phyloP scores from a whole-genome alignment of 805 yeast genomes.

The Candida peoriensis region DNA sequence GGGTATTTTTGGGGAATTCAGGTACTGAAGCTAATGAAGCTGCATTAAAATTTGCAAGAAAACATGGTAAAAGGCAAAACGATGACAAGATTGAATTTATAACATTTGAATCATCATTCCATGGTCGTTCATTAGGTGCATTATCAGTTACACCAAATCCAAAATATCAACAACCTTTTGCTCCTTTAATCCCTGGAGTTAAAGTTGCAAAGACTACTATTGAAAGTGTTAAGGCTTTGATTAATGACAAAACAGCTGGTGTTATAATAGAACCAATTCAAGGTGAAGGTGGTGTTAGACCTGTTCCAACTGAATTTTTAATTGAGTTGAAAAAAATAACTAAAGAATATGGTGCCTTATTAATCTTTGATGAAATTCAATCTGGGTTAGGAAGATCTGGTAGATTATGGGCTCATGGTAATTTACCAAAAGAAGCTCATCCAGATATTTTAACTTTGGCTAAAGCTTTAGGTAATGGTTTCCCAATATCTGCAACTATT shows the following conservation, averaged over 20 bases:
- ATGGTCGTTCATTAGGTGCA: constrained; percentile 94
- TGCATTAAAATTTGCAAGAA: constrained; percentile 75
- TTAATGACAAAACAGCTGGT: constrained; percentile 54
- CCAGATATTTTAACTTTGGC: constrained; percentile 95
- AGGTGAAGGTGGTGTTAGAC: constrained; percentile 94
- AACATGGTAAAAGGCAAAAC: constrained; percentile 57
- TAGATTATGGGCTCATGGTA: constrained; percentile 85
- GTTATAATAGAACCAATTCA: constrained; percentile 96
- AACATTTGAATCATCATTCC: constrained; percentile 87
- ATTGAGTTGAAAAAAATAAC: constrained; percentile 63
- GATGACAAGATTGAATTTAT: constrained; percentile 68
- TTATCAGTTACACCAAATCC: constrained; percentile 88
- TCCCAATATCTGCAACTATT: constrained; percentile 93
- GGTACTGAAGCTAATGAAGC: constrained; percentile 84
- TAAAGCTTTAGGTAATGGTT: constrained; percentile 95
- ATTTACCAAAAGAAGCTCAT: constrained; percentile 72
- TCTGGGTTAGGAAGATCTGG: constrained; percentile 96
- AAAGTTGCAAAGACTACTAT: constrained; percentile 60
- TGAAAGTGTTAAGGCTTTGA: constrained; percentile 47
- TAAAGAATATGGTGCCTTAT: constrained; percentile 59
- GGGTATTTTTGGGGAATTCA: constrained; percentile 66
- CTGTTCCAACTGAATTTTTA: constrained; percentile 60
- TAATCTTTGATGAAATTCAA: constrained; percentile 94
- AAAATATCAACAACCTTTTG: constrained; percentile 88
- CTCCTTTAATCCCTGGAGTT: constrained; percentile 90